Percentiles rank a stretch among this genome's conserved stretches.
phyloP scores from a whole-genome alignment of 2,329 filamentous ascomycete species.

The Hymenotorrendiella dingleyae region DNA sequence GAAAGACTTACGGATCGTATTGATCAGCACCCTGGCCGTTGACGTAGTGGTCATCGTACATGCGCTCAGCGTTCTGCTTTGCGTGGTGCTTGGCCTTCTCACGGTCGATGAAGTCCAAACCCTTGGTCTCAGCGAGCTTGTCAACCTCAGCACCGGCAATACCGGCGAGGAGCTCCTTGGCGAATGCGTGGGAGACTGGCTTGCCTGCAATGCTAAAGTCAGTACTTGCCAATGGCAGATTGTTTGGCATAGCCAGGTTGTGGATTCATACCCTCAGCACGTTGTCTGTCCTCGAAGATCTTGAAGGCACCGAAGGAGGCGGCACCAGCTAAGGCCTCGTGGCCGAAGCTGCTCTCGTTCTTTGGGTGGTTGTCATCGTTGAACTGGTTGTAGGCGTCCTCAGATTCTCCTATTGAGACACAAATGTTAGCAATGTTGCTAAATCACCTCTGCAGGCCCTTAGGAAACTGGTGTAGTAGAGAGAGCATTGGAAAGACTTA shows the following conservation, averaged over 20 bases:
- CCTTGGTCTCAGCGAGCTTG: slow-evolving; percentile 67
- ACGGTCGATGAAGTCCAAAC: slow-evolving; percentile 52
- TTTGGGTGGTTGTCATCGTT: slow-evolving; percentile 41
- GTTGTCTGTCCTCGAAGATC: slow-evolving; percentile 70
- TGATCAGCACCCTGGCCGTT: slow-evolving; percentile 39
- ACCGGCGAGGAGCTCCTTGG: slow-evolving; percentile 70
- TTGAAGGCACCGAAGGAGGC: slow-evolving; percentile 78
- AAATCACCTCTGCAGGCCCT: neutral
- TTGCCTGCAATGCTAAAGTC: slow-evolving; percentile 45
- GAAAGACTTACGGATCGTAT: slow-evolving; percentile 48
- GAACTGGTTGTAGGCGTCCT: slow-evolving; percentile 39
- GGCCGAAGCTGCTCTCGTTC: slow-evolving; percentile 58
- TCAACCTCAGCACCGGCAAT: slow-evolving; percentile 71
- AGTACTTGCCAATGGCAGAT: too few relatives aligned
- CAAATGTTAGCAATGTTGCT: neutral
- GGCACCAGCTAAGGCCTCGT: slow-evolving; percentile 70
- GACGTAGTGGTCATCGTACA: slow-evolving; percentile 60
- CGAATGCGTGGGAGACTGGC: slow-evolving; percentile 64
- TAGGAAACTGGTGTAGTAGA: neutral
- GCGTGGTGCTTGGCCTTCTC: slow-evolving; percentile 55
- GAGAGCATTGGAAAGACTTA: slow-evolving; percentile 8
- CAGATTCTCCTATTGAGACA: slow-evolving; percentile 35
- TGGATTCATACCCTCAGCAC: slow-evolving; percentile 59
- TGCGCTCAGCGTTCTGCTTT: slow-evolving; percentile 48
- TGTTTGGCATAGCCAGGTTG: too few relatives aligned